Evolutionary conservation across 2,329 filamentous ascomycete species (phyloP).

Genomic region (Phoma sp.): DNA sequence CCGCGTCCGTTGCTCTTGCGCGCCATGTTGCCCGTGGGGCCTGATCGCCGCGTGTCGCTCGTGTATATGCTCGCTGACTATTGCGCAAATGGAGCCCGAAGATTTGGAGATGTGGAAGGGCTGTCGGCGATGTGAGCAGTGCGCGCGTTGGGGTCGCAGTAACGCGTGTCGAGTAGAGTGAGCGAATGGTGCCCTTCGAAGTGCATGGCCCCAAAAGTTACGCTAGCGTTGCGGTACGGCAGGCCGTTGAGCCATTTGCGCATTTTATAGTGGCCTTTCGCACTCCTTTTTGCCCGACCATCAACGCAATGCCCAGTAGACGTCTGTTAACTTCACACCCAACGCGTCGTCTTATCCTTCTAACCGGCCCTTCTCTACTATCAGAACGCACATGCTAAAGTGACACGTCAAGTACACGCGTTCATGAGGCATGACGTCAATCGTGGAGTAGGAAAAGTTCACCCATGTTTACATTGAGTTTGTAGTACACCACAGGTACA

Average conservation of each 20-base stretch:
- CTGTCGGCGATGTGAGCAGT: slow-evolving; percentile 24
- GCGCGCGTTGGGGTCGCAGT: slow-evolving; percentile 27
- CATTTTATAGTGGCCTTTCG: slow-evolving; percentile 7
- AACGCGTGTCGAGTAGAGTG: slow-evolving; percentile 16
- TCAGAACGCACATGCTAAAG: too few species aligned
- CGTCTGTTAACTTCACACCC: not conserved
- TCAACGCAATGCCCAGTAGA: not conserved
- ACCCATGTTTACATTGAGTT: not conserved
- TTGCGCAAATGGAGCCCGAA: slow-evolving; percentile 10
- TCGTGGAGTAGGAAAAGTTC: not conserved
- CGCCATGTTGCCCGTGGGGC: slow-evolving; percentile 49
- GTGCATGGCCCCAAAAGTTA: slow-evolving; percentile 16
- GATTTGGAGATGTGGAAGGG: slow-evolving; percentile 9
- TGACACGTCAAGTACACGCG: slow-evolving; percentile 10
- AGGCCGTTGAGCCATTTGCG: slow-evolving; percentile 10
- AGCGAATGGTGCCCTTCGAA: slow-evolving; percentile 14
- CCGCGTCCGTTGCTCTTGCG: slow-evolving; percentile 45
- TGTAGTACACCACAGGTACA: too few species aligned
- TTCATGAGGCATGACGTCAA: slow-evolving; percentile 10
- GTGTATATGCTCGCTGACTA: slow-evolving; percentile 13
- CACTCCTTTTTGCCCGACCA: slow-evolving; percentile 9
- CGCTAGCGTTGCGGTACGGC: slow-evolving; percentile 14
- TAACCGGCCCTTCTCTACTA: not conserved
- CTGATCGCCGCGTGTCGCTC: slow-evolving; percentile 35
- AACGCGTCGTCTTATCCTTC: slow-evolving; percentile 2